Percentiles rank a stretch among this genome's conserved stretches.
Evolutionary conservation across 1,284 basidiomycete species (phyloP).

Genomic region (Sutorius eximius): DNA sequence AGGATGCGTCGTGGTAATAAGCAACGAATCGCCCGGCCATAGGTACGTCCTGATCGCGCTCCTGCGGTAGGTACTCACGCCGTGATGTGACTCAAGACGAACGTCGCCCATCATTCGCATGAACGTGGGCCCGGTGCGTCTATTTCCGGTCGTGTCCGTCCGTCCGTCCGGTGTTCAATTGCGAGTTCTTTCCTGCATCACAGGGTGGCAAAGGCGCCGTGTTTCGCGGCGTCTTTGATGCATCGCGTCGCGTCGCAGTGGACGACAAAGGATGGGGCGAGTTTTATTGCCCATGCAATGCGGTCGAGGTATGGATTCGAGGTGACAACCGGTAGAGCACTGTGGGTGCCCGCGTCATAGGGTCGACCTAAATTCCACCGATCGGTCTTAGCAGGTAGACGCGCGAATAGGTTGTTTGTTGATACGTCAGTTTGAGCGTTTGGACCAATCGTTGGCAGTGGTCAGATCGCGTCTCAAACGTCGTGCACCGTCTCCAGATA

Average conservation of each 20-base stretch:
- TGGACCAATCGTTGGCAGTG: too few species aligned
- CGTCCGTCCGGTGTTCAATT: neutral
- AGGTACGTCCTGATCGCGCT: slow-evolving; percentile 14
- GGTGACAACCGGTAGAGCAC: neutral
- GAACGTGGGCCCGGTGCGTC: slow-evolving; percentile 60
- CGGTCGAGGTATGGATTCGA: slow-evolving; percentile 58
- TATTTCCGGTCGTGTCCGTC: neutral
- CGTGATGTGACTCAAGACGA: slow-evolving; percentile 14
- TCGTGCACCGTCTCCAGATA: too few species aligned
- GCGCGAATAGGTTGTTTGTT: too few species aligned
- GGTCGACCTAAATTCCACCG: neutral
- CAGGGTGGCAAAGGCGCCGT: slow-evolving; percentile 38
- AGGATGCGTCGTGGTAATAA: slow-evolving; percentile 70
- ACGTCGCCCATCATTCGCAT: slow-evolving; percentile 53
- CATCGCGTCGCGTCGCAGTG: slow-evolving; percentile 42
- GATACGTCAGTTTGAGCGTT: too few species aligned
- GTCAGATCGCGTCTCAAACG: too few species aligned
- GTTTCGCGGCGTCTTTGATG: slow-evolving; percentile 51
- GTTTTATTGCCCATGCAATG: slow-evolving; percentile 54
- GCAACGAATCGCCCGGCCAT: slow-evolving; percentile 44
- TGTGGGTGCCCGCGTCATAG: neutral
- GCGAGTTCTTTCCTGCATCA: neutral
- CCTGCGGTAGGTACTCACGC: slow-evolving; percentile 17
- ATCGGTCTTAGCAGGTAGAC: too few species aligned
- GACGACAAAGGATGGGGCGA: slow-evolving; percentile 55